phyloP scores from a whole-genome alignment of 495 filamentous ascomycete genomes.

The Xylaria bambusicola region DNA sequence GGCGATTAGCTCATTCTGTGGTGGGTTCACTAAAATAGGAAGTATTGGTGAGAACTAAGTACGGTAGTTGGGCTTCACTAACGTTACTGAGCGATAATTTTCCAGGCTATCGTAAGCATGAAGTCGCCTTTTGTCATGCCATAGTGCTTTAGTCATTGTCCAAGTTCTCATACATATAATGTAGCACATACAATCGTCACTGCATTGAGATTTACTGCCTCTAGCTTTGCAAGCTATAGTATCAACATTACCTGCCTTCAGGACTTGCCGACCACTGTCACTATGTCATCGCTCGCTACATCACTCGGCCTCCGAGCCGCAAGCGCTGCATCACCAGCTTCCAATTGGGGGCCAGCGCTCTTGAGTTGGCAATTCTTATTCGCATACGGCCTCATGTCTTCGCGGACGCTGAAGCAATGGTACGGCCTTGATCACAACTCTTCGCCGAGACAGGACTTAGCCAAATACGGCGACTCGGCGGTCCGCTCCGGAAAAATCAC shows the following conservation, averaged over 20 bases:
- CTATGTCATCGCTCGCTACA: conserved; percentile 19
- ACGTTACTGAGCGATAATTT: no score
- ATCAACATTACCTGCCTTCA: background rate
- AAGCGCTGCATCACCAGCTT: background rate
- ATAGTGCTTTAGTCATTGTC: no score
- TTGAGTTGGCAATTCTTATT: conserved; percentile 50
- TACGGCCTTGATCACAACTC: conserved; percentile 53
- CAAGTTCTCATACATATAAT: no score
- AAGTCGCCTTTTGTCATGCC: no score
- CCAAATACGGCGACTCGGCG: conserved; percentile 47
- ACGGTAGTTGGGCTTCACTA: no score
- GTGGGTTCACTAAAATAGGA: no score
- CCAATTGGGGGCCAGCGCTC: conserved; percentile 43
- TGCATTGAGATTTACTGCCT: no score
- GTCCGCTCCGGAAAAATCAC: conserved; percentile 53
- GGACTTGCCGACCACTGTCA: no score
- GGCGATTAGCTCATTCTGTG: no score
- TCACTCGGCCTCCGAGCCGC: conserved; percentile 21
- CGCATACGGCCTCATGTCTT: conserved; percentile 48
- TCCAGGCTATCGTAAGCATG: no score
- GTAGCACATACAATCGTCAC: no score
- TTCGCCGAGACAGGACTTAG: conserved; percentile 47
- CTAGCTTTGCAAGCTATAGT: background rate
- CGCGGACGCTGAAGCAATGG: conserved; percentile 44
- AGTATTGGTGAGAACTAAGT: no score